A percentile compares a stretch with the other conserved stretches of the same genome.
Evolutionary conservation across 2,329 filamentous ascomycete species (phyloP).

Genomic region (Stachybotrys chartarum): DNA sequence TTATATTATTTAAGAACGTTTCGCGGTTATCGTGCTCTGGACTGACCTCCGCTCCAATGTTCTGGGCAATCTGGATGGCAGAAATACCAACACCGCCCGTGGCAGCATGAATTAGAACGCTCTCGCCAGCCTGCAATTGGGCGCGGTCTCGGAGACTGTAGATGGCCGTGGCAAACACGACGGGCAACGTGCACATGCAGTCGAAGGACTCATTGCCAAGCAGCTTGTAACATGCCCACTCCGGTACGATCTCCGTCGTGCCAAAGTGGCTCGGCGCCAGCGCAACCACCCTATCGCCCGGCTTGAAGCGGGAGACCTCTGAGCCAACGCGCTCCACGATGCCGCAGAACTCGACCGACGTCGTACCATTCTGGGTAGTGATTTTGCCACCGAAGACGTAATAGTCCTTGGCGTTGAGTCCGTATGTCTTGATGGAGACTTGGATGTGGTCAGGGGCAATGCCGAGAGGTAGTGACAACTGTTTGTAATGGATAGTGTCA

Average conservation of each 20-base stretch:
- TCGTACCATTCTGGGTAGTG: neutral
- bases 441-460: neutral
- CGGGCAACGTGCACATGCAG: neutral
- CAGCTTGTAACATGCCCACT: neutral
- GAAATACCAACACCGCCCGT: conserved; percentile 10
- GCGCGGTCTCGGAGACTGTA: conserved; percentile 1
- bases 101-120: conserved; percentile 1
- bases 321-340: neutral
- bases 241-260: neutral
- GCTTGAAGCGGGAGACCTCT: neutral
- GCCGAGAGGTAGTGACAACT: neutral
- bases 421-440: neutral
- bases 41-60: conserved; percentile 11
- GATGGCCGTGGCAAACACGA: neutral
- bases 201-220: neutral
- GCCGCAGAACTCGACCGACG: neutral
- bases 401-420: neutral
- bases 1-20: no score
- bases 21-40: conserved; percentile 7
- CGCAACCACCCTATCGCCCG: neutral
- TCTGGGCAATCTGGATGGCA: conserved; percentile 6
- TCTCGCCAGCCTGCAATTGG: neutral
- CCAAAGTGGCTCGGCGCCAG: conserved; percentile 4
- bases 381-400: neutral
- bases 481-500: neutral